Percentiles rank a stretch among this genome's conserved stretches.
Conservation (phyloP, 331 rosid species). For the Malus hybrid region DNA sequence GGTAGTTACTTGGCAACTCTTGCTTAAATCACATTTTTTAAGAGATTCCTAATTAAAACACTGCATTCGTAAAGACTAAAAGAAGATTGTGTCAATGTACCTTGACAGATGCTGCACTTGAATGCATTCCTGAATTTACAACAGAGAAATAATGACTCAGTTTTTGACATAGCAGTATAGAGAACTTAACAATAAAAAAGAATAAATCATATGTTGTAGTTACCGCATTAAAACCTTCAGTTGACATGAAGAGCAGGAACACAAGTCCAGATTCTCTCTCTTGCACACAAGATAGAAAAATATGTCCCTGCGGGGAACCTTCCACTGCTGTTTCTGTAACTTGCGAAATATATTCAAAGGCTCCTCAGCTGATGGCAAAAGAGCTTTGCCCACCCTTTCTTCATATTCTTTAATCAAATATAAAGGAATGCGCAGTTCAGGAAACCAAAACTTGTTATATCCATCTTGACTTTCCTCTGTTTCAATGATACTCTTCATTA, state of each 20-base stretch:
- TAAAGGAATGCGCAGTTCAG: conserved; percentile 69
- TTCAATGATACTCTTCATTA: conserved; percentile 75
- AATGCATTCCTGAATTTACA: conserved; percentile 57
- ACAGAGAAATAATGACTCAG: conserved; percentile 17
- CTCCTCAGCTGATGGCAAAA: conserved; percentile 29
- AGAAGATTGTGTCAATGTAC: conserved; percentile 29
- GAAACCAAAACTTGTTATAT: conserved; percentile 74
- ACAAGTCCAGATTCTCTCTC: conserved; percentile 66
- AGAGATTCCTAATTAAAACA: neutral
- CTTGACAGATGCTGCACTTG: conserved; percentile 78
- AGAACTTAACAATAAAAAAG: neutral
- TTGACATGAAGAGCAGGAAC: conserved; percentile 64
- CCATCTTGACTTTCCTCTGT: conserved; percentile 53
- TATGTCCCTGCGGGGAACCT: conserved; percentile 45
- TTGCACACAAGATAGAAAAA: conserved; percentile 76
- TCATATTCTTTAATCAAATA: conserved; percentile 82
- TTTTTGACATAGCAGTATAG: neutral
- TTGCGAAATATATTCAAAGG: conserved; percentile 26
- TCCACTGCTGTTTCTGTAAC: conserved; percentile 39
- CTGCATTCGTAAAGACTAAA: neutral
- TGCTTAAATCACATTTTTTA: neutral
- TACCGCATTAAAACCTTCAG: conserved; percentile 52
- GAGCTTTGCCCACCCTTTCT: conserved; percentile 31
- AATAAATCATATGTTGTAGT: conserved; percentile 1
- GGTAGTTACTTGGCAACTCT: neutral